Evolutionary conservation across 345 rosid genomes (phyloP), one percentile per base, ranked within the genome.

Genomic region (Populus pruinosa): DNA sequence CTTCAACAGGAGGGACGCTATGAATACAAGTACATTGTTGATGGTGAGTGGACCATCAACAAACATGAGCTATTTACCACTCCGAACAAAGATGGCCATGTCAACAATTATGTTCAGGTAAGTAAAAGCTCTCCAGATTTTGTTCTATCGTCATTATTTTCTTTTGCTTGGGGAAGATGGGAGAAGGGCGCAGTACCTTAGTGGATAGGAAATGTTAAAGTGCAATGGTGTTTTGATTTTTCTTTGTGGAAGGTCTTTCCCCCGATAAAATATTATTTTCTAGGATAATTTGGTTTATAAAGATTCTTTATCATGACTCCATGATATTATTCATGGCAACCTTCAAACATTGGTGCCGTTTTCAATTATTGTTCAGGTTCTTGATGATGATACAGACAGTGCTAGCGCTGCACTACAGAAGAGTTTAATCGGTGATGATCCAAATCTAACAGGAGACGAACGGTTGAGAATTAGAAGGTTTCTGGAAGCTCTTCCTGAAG

Each of bases 1-100:
- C 56, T 71, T 80, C 55, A 67, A 85, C 97, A 96, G 99, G 98
- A 91, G 83, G 99, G 99, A 78, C 74, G 74, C 74, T 96, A 92
- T 17, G 99, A 96, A 82, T 96, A 93, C 87, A 96, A 93, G 80
- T 96, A 96, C 81, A 85, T 93, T 49, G 86, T 93, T 71, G 91
- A 96, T 81, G 98, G 96, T 38, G 89, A 87, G 78, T 96, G 99
- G 99, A 74, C 55, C 7, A 75, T 81, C 89, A 93, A 92, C 73
- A 67, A 87, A 61, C 69, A 72, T 7, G 98, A 91, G 85, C 91
- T 82, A 21, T 39, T 88, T 77, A 88, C 85, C 64, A 80, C 87
- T 53, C 91, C 89, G 20, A 90, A 93, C 88, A 88, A 84, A 81
- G 99, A 93, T 31, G 97, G 96, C 33, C 99, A 91, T 76, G 83